These are phyloP conservation scores for Panicum virgatum DNA, from an alignment of 202 grass and related monocot species.

Conservation along the genomic window DNA sequence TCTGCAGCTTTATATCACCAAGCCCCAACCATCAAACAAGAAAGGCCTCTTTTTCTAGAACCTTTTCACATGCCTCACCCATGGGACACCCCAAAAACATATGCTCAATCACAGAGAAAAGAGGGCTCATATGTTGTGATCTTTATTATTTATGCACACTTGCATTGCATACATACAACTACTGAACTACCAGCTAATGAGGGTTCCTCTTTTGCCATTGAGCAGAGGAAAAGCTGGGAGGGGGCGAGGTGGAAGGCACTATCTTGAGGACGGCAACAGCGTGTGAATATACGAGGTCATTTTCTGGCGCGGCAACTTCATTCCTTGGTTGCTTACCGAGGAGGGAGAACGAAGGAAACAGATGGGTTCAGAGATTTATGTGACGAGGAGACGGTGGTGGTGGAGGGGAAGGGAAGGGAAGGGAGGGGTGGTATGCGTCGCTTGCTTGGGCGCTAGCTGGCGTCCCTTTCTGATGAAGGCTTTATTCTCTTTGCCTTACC, in stretches of 20 bases:
- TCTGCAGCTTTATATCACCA: slow-evolving; percentile 55
- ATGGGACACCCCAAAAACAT: slow-evolving; percentile 27
- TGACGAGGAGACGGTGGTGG: neutral
- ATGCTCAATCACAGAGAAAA: neutral
- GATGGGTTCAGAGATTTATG: slow-evolving; percentile 10
- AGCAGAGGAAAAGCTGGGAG: slow-evolving; percentile 43
- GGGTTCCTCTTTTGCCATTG: slow-evolving; percentile 37
- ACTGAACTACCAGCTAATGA: neutral
- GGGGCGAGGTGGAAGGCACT: slow-evolving; percentile 76
- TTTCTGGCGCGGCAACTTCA: slow-evolving; percentile 42
- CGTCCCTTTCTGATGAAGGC: slow-evolving; percentile 4
- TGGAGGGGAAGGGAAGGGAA: slow-evolving; percentile 14
- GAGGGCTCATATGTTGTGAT: neutral
- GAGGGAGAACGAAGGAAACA: neutral
- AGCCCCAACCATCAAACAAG: slow-evolving; percentile 10
- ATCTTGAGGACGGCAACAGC: slow-evolving; percentile 44
- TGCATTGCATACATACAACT: neutral
- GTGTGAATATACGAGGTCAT: slow-evolving; percentile 47
- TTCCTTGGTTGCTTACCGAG: slow-evolving; percentile 49
- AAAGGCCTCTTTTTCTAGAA: slow-evolving; percentile 42
- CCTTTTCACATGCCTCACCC: slow-evolving; percentile 39
- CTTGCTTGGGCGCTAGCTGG: neutral
- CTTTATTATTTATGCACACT: slow-evolving; percentile 12
- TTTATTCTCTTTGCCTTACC: slow-evolving; percentile 42
- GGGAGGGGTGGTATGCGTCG: neutral